Percentiles rank a stretch among this genome's conserved stretches.
phyloP scores from a whole-genome alignment of 106 monocot genomes.

The Allium fistulosum region DNA sequence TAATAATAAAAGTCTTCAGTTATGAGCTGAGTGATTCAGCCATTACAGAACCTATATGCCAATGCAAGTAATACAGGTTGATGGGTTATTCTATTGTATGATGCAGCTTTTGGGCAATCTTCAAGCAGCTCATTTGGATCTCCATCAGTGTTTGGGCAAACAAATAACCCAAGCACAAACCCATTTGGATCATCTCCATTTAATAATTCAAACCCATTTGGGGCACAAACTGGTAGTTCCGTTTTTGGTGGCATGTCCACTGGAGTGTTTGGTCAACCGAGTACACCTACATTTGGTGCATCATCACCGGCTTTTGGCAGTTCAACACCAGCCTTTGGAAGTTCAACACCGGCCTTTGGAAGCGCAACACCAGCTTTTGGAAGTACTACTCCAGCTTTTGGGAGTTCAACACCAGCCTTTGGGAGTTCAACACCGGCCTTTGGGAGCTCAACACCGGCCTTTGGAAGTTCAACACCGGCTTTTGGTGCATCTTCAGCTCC shows the following conservation, averaged over 20 bases:
- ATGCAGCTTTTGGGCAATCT: constrained; percentile 79
- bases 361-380: constrained; percentile 56
- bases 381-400: constrained; percentile 75
- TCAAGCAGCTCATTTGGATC: constrained; percentile 66
- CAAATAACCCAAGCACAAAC: constrained; percentile 32
- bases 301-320: constrained; percentile 54
- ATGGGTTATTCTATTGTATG: not conserved
- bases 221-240: constrained; percentile 53
- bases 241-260: constrained; percentile 79
- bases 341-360: constrained; percentile 62
- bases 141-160: constrained; percentile 61
- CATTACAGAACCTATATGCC: no score
- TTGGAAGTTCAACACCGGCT: constrained; percentile 41
- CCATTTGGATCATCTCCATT: constrained; percentile 66
- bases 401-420: constrained; percentile 44
- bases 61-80: not conserved
- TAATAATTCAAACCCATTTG: constrained; percentile 64
- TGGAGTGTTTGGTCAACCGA: constrained; percentile 72
- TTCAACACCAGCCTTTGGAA: constrained; percentile 63
- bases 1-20: not conserved
- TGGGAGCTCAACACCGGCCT: constrained; percentile 53
- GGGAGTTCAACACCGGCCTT: constrained; percentile 70
- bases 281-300: constrained; percentile 47
- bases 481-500: constrained; percentile 44
- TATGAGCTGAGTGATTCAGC: no score